Evolutionary conservation across 1,284 basidiomycete genomes (phyloP), one percentile per base, ranked within the genome.

Genomic region (Tilletia walkeri): DNA sequence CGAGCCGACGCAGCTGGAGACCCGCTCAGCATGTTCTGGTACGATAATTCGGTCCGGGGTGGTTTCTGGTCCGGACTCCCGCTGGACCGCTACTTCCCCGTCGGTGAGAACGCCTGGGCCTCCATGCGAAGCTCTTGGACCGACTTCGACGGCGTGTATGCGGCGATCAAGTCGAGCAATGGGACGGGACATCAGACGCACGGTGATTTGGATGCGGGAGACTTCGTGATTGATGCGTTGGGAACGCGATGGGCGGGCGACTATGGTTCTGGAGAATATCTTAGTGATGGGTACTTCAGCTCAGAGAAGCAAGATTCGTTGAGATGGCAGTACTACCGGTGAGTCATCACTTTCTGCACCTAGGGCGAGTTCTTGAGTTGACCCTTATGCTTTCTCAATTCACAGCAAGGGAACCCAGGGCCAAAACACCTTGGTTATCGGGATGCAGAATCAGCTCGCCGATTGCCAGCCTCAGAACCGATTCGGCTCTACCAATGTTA

Each of bases 11-110:
- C 98, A 80, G 90, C 93, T 1, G 75, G 75, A 9, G 95, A 99
- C 75, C 95, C 95, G 0, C 93, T 90, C 89, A 90, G 89, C 80
- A 95, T 99, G 93, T 95, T 99, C 87, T 99, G 94, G 93, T 99
- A 98, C 84, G 88, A 97, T 83, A 89, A 94, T 12, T 86, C 88
- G 4, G 88, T 90, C 66, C 85, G 86, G 20, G 95, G 95, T 70
- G 92, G 93, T 65, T 99, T 91, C 88, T 98, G 94, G 94, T 89
- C 94, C 81, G 90, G 89, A 65, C 85, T 91, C 61, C 84, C 91
- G 1, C 88, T 98, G 65, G 95, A 99, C 85, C 89, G 90, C 86
- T 98, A 94, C 85, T 86, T 89, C 78, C 78, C 78, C 24, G 84
- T 88, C 53, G 89, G 90, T 77, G 48, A 69, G 47, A 78, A 79